Evolutionary conservation across 2,329 filamentous ascomycete species (phyloP), one percentile per base, ranked within the genome.

Genomic region (Xylaria sp.): DNA sequence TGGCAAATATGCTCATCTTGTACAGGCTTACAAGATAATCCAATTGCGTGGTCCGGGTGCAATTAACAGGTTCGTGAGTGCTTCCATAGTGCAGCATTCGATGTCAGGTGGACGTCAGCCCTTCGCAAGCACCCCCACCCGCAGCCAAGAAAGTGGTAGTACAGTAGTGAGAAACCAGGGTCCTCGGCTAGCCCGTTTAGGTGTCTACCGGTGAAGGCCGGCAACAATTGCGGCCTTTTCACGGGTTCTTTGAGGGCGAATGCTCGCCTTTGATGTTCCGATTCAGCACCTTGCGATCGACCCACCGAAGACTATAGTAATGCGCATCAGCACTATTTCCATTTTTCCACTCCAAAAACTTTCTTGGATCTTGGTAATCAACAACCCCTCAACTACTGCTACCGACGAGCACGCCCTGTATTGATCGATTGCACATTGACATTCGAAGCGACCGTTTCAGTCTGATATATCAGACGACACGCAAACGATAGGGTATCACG

Each of bases 181-280:
- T 21, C 27, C 39, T 60, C 55, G 59, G 55, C 69, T 71, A 71
- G 57, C 69, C 64, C 54, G 1, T 59, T 69, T 60, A 30, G 67
- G 66, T 12, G 61, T 32, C 30, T 56, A 53, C 67, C 60, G 66
- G 61, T 65, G 58, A 55, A 30, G 61, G 45, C 67, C 53, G 60
- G 65, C 36, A 51, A 17, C 65, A 58, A 47, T n/a, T 45, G 54
- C 63, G 60, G 66, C 19, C 63, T 71, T 69, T 69, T 66, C 51
- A 67, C 47, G 64, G 65, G 58, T 57, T 64, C 54, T 61, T 65
- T 65, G 53, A 64, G 61, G 39, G 54, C 36, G 58, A 68, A 63
- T 60, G 47, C 55, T 64, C 24, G 59, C 53, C 59, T 64, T 64
- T 70, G 59, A 64, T 48, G 65, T 56, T 69, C 67, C 67, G 67